phyloP scores from a whole-genome alignment of 495 filamentous ascomycete species.

The Aspergillus incahuasiensis region DNA sequence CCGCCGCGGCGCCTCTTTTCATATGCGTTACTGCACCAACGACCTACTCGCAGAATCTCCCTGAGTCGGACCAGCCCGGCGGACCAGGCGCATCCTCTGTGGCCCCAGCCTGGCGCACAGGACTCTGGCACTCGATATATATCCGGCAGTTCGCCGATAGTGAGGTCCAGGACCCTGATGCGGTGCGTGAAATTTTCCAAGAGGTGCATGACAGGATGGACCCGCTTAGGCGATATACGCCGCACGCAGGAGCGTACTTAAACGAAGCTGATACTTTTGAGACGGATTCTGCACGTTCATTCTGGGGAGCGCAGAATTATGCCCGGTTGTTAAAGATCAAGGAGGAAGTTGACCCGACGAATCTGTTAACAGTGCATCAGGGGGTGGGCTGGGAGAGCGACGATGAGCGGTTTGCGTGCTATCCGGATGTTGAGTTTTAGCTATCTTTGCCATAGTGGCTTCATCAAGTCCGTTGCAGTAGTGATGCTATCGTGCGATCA shows the following conservation, averaged over 20 bases:
- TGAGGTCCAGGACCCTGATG: constrained; percentile 29
- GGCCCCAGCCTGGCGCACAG: constrained; percentile 39
- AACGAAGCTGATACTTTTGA: constrained; percentile 47
- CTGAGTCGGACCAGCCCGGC: constrained; percentile 32
- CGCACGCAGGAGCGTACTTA: constrained; percentile 39
- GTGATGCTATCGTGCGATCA: neutral
- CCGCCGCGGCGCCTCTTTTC: constrained; percentile 15
- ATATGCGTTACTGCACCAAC: constrained; percentile 29
- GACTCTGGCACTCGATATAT: constrained; percentile 37
- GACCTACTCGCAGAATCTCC: constrained; percentile 24
- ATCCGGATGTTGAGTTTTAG: neutral
- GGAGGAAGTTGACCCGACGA: constrained; percentile 41
- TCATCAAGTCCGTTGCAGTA: neutral
- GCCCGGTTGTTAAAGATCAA: constrained; percentile 35
- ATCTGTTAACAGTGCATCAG: constrained; percentile 29
- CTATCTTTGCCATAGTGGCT: neutral
- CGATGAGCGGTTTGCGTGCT: constrained; percentile 4
- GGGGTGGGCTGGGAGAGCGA: constrained; percentile 4
- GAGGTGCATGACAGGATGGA: constrained; percentile 33
- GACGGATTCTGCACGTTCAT: constrained; percentile 40
- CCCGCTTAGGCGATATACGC: constrained; percentile 27
- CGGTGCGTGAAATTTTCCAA: constrained; percentile 30
- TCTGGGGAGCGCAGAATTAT: constrained; percentile 46
- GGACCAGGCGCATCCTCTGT: constrained; percentile 9
- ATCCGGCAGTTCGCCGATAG: constrained; percentile 27